Percentiles rank a stretch among this genome's conserved stretches.
Evolutionary conservation across 371 early-diverging fungal genomes (phyloP).

Genomic region (Lichtheimia corymbifera): DNA sequence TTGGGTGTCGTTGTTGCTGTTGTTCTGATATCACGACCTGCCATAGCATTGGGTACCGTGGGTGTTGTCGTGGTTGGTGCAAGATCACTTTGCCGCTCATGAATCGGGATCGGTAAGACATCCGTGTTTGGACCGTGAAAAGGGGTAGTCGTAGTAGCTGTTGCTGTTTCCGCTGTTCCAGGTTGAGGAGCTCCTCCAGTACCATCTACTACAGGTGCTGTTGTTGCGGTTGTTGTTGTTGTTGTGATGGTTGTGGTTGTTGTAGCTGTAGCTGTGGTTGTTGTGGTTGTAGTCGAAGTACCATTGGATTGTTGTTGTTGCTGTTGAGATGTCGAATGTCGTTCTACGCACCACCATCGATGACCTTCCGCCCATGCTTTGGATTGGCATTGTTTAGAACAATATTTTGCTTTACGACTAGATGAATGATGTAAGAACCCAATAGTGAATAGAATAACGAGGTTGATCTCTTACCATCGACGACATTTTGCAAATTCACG

Average conservation of each 20-base stretch:
- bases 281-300: neutral
- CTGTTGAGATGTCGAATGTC: constrained; percentile 20
- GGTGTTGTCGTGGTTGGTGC: neutral
- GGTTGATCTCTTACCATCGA: constrained; percentile 46
- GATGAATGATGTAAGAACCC: neutral
- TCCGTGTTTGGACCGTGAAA: constrained; percentile 12
- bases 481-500: constrained; percentile 80
- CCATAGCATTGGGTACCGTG: neutral
- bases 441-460: neutral
- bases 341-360: constrained; percentile 75
- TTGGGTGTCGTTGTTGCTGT: neutral
- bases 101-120: constrained; percentile 18
- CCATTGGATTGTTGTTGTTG: constrained; percentile 18
- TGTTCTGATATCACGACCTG: neutral
- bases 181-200: neutral
- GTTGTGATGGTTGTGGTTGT: neutral
- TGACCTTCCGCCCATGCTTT: constrained; percentile 77
- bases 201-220: neutral
- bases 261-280: neutral
- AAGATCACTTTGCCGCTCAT: constrained; percentile 15
- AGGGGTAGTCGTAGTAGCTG: neutral
- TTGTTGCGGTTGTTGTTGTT: neutral
- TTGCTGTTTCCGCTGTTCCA: neutral
- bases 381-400: constrained; percentile 71
- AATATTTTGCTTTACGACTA: constrained; percentile 74